Evolutionary conservation across 305 asterid species (phyloP), one percentile per base, ranked within the genome.

Genomic region (Withania somnifera): DNA sequence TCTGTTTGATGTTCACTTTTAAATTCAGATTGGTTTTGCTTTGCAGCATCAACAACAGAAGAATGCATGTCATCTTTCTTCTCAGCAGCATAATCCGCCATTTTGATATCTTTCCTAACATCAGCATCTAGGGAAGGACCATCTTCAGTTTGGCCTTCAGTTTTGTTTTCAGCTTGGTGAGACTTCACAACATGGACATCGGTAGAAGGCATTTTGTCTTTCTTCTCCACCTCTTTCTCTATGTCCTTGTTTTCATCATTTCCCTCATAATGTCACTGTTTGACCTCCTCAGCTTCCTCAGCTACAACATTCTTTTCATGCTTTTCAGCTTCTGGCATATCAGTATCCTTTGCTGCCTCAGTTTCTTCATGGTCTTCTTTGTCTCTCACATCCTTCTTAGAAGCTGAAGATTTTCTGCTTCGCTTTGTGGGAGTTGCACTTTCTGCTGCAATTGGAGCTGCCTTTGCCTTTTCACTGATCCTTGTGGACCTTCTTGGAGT

Each of bases 401-500:
- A 30, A 30, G 34, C 34, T 30, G 4, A 84, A 40, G 89, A 34
- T 76, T 83, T 86, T 67, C 82, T 86, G 84, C 84, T 73, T 77
- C 88, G 82, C 51, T 90, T 88, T 77, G 78, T 86, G 11, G 87
- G 85, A 26, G 85, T 79, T 77, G 17, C 84, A 51, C 67, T 82
- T 66, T 80, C 82, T 32, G 38, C 87, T 15, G 90, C 15, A 47
- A 66, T 79, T 17, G 93, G 84, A 83, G 80, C 82, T 14, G 53
- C 63, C 87, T 82, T 89, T 3, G 84, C 90, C 85, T 87, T 90
- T 68, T 71, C 89, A 30, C 79, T 88, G 80, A 90, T 88, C 84
- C 93, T 90, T 26, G 90, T 71, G 42, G 91, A 90, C 84, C 93
- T 87, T 81, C 93, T 83, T 6, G 91, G 93, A 14, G 90, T 88